These are phyloP conservation scores for Aphanoascus verrucosus DNA, from an alignment of 2,329 filamentous ascomycete species.

Conservation along the genomic window DNA sequence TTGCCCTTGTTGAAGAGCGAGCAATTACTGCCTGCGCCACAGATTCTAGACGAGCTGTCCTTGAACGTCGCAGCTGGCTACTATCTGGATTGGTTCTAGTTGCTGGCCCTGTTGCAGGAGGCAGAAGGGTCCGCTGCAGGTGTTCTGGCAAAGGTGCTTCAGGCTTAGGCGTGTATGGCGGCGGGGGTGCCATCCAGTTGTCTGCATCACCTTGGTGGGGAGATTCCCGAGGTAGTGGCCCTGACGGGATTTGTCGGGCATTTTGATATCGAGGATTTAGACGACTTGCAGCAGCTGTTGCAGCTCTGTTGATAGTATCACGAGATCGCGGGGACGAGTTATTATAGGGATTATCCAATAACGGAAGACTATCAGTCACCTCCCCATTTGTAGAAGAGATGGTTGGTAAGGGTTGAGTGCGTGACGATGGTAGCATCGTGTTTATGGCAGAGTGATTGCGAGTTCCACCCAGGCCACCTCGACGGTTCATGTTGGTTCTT, in stretches of 20 bases:
- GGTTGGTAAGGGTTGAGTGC: constrained; percentile 23
- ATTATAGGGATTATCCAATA: constrained; percentile 60
- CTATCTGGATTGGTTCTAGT: neutral
- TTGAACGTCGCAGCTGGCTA: constrained; percentile 14
- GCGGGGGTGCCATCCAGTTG: constrained; percentile 78
- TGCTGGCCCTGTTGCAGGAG: constrained; percentile 19
- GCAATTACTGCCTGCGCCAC: constrained; percentile 14
- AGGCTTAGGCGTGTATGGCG: constrained; percentile 50
- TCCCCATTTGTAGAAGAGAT: constrained; percentile 19
- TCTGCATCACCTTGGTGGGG: constrained; percentile 79
- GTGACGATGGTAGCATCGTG: constrained; percentile 12
- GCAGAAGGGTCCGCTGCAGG: constrained; percentile 27
- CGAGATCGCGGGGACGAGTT: constrained; percentile 61
- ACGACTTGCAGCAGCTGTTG: constrained; percentile 62
- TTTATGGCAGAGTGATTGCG: neutral
- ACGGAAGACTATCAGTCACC: constrained; percentile 39
- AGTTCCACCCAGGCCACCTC: constrained; percentile 36
- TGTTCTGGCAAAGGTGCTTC: constrained; percentile 26
- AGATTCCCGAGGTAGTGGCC: constrained; percentile 42
- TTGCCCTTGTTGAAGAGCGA: constrained; percentile 11
- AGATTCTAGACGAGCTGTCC: constrained; percentile 22
- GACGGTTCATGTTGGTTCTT: constrained; percentile 57
- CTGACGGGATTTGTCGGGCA: constrained; percentile 10
- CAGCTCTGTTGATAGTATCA: constrained; percentile 59
- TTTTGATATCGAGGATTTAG: constrained; percentile 37